These are phyloP conservation scores for Pleurotus eryngii DNA, from an alignment of 768 basidiomycete genomes.

Conservation along the genomic window DNA sequence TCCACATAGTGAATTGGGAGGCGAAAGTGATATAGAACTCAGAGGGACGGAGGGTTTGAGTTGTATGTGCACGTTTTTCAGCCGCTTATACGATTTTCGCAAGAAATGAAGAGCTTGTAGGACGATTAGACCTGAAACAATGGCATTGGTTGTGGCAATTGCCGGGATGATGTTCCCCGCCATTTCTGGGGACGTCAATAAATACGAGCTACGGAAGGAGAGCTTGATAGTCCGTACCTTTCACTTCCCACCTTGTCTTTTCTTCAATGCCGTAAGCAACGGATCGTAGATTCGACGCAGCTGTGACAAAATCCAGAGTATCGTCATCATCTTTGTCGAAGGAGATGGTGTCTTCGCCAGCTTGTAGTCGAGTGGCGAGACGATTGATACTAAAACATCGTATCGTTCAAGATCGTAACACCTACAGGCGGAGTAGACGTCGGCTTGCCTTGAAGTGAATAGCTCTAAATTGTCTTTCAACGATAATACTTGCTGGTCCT, in stretches of 20 bases:
- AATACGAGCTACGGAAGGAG: background rate
- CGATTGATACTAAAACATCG: conserved; percentile 64
- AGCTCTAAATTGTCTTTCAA: conserved; percentile 79
- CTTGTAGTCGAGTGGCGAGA: conserved; percentile 65
- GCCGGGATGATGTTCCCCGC: conserved; percentile 99
- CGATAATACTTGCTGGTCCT: conserved; percentile 78
- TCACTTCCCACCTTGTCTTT: conserved; percentile 96
- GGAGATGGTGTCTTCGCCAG: conserved; percentile 68
- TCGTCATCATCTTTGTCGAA: conserved; percentile 99
- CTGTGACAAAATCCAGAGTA: conserved; percentile 93
- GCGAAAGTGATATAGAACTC: conserved; percentile 58
- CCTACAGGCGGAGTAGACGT: background rate
- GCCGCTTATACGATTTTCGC: conserved; percentile 51
- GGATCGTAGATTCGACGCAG: conserved; percentile 89
- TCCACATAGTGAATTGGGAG: conserved; percentile 77
- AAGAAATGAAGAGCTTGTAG: conserved; percentile 87
- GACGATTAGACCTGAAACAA: conserved; percentile 93
- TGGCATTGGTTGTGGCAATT: conserved; percentile 98
- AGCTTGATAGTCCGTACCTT: conserved; percentile 54
- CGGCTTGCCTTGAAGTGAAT: conserved; percentile 76
- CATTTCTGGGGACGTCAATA: conserved; percentile 64
- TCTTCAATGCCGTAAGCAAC: conserved; percentile 83
- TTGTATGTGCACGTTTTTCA: conserved; percentile 78
- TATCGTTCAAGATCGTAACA: background rate
- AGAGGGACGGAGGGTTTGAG: conserved; percentile 79